Conservation (phyloP, 495 filamentous ascomycete genomes). For the Aspergillus incahuasiensis region DNA sequence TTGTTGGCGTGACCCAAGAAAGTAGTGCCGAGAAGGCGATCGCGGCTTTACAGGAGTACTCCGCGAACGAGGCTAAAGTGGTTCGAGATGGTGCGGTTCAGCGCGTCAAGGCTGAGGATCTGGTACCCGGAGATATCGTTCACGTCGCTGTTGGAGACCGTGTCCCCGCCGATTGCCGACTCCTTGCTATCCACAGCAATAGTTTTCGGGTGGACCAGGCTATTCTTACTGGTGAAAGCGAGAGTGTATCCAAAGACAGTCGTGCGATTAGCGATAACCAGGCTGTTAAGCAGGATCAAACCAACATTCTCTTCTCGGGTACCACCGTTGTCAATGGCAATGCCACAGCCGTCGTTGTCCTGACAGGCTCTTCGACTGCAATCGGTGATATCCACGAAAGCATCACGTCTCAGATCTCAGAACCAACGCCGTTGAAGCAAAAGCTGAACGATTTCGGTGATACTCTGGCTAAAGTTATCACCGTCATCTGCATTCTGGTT, state of each 20-base stretch:
- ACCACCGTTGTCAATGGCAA: conserved; percentile 95
- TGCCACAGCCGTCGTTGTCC: conserved; percentile 85
- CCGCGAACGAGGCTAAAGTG: conserved; percentile 94
- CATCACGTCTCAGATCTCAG: conserved; percentile 95
- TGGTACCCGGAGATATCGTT: conserved; percentile 94
- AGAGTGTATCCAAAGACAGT: conserved; percentile 88
- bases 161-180: conserved; percentile 92
- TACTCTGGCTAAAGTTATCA: conserved; percentile 94
- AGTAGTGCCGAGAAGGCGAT: conserved; percentile 98
- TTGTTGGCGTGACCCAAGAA: conserved; percentile 98
- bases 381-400: conserved; percentile 99
- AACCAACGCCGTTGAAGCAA: conserved; percentile 95
- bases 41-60: conserved; percentile 97
- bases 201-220: conserved; percentile 95
- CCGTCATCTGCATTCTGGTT: conserved; percentile 89
- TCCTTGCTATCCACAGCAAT: conserved; percentile 92
- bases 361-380: conserved; percentile 87
- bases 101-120: conserved; percentile 84
- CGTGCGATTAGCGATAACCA: conserved; percentile 63
- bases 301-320: conserved; percentile 97
- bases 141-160: conserved; percentile 87
- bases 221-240: conserved; percentile 96
- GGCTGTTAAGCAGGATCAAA: conserved; percentile 95
- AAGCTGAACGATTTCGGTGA: conserved; percentile 99
- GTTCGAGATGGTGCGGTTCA: conserved; percentile 71